Evolutionary conservation across 2,329 filamentous ascomycete species (phyloP), one percentile per base, ranked within the genome.

Genomic region (Phaeosphaeriaceae sp.): DNA sequence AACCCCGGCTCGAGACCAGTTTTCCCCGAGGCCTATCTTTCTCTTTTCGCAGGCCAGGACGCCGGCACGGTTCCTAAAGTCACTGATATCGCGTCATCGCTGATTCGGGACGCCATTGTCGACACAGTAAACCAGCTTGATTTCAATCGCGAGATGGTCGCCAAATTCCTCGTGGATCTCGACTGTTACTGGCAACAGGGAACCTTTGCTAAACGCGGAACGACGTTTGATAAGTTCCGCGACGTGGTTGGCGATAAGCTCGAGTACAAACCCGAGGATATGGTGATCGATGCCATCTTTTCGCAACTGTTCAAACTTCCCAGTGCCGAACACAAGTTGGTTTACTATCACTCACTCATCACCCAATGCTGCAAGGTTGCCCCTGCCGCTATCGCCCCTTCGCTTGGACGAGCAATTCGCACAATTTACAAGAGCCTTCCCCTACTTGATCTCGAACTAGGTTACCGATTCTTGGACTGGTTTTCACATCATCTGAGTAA

Each of bases 401-500:
- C 90, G 68, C 79, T 99, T 33, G 94, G 94, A 45, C 84, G 94
- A 74, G 94, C 93, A 8, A 99, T 99, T 63, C 85, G 94, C 46
- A 96, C 88, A 66, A 79, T 97, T 54, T 99, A 96, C 78, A 85
- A 89, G 55, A 92, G 88, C 70, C 79, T 90, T 8, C 87, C 91
- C 50, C 83, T 82, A 2, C 86, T 97, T 79, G 94, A 99, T 67
- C 79, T 97, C 39, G 92, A 97, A 74, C 78, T 99, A 35, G 83
- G 81, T 47, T 88, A 92, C 66, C 85, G 94, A 20, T 97, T 97
- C 76, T 81, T 96, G 69, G 93, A 97, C 72, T 99, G 94, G 94
- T 99, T 99, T 69, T 85, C 93, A 15, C 94, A 99, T 72, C 94
- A 99, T 77, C 78, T 99, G 60, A 97, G 92, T 77, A 99, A 99